A percentile compares a stretch with the other conserved stretches of the same genome.
These are phyloP conservation scores for Nematocida sp. DNA, from an alignment of 371 early-diverging fungal species.

Conservation along the genomic window DNA sequence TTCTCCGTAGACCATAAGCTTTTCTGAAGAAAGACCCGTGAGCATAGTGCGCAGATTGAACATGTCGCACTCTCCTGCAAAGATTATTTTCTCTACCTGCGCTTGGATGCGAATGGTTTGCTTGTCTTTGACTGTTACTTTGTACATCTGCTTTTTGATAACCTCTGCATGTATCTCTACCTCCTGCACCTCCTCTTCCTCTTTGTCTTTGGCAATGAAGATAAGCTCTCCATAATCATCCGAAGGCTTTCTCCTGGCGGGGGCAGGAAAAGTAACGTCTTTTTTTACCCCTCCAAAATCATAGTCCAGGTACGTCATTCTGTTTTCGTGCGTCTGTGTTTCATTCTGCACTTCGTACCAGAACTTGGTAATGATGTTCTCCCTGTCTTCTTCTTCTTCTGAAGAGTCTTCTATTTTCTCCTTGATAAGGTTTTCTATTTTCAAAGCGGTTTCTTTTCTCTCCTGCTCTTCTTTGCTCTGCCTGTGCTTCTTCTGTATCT, in stretches of 20 bases:
- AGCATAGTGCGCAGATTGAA: conserved; percentile 22
- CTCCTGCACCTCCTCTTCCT: conserved; percentile 34
- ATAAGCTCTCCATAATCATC: conserved; percentile 60
- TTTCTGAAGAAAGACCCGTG: conserved; percentile 7
- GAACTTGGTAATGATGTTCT: conserved; percentile 20
- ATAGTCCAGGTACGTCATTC: conserved; percentile 4
- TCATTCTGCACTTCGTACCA: conserved; percentile 35
- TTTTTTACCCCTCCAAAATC: conserved; percentile 1
- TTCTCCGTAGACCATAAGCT: conserved; percentile 31
- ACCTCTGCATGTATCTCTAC: conserved; percentile 6
- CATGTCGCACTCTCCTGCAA: conserved; percentile 43
- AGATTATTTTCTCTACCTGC: conserved; percentile 7
- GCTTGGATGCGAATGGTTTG: not conserved
- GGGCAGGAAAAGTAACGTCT: conserved; percentile 44
- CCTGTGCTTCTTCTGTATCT: conserved; percentile 31
- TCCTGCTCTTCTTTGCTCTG: conserved; percentile 31
- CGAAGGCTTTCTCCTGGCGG: conserved; percentile 42
- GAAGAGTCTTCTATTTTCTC: conserved; percentile 46
- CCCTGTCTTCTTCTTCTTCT: conserved; percentile 34
- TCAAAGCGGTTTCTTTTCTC: conserved; percentile 36
- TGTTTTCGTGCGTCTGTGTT: conserved; percentile 20
- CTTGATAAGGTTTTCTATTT: conserved; percentile 38
- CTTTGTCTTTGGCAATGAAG: conserved; percentile 16
- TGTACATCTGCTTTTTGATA: conserved; percentile 24
- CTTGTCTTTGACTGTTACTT: conserved; percentile 1